Evolutionary conservation across 495 filamentous ascomycete genomes (phyloP).

Genomic region (Xylaria castorea): DNA sequence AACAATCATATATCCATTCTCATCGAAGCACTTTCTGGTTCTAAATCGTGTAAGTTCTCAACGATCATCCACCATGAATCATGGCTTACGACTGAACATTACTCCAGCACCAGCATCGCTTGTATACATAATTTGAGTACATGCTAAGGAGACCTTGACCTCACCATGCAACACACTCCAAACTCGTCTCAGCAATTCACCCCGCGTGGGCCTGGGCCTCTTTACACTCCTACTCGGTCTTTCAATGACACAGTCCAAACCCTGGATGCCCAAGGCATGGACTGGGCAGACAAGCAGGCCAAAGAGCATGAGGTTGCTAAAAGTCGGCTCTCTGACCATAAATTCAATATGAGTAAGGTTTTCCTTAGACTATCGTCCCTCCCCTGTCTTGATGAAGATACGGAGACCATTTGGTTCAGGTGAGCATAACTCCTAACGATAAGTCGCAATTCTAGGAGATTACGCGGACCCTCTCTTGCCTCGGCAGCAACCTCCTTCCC

Average conservation of each 20-base stretch:
- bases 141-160: not conserved
- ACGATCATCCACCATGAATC: not conserved
- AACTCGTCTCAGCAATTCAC: slow-evolving; percentile 40
- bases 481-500: slow-evolving; percentile 34
- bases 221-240: slow-evolving; percentile 37
- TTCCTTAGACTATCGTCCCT: not conserved
- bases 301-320: slow-evolving; percentile 59
- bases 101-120: not conserved
- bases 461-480: slow-evolving; percentile 52
- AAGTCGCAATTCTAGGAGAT: slow-evolving; percentile 35
- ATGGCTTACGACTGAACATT: not conserved
- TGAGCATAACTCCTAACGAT: not conserved
- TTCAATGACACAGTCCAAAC: slow-evolving; percentile 32
- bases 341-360: slow-evolving; percentile 50
- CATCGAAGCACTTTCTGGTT: not conserved
- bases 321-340: slow-evolving; percentile 44
- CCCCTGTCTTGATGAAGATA: not conserved
- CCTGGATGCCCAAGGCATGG: slow-evolving; percentile 33
- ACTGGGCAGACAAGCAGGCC: slow-evolving; percentile 51
- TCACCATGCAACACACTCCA: slow-evolving; percentile 34
- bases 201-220: slow-evolving; percentile 37
- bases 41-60: slow-evolving; percentile 7
- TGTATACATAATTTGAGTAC: not conserved
- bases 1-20: not conserved
- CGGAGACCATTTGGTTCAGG: not conserved